Conservation (phyloP, 2,329 filamentous ascomycete species). For the Lasiodiplodia gonubiensis region DNA sequence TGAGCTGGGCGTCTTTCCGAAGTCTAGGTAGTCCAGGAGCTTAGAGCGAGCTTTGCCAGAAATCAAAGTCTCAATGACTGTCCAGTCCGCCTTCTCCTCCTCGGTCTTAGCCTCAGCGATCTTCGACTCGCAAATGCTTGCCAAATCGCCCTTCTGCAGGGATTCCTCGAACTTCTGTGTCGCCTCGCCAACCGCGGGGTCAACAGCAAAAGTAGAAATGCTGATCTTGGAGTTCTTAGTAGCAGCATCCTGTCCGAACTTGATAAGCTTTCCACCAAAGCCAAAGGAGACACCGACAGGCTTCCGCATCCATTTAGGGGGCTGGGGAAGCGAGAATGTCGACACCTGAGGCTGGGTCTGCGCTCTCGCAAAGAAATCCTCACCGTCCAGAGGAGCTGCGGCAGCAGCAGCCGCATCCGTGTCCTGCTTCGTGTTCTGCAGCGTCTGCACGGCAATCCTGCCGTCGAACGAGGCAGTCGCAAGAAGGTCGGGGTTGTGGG, state of each 20-base stretch:
- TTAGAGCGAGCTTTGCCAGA: constrained; percentile 83
- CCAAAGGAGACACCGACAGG: constrained; percentile 89
- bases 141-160: constrained; percentile 77
- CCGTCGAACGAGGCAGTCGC: constrained; percentile 97
- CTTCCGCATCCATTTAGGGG: constrained; percentile 88
- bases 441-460: constrained; percentile 89
- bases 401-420: constrained; percentile 66
- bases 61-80: constrained; percentile 86
- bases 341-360: constrained; percentile 89
- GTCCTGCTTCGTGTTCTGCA: constrained; percentile 89
- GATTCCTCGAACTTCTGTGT: constrained; percentile 88
- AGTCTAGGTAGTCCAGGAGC: constrained; percentile 89
- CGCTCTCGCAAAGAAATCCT: constrained; percentile 95
- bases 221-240: constrained; percentile 73
- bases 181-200: constrained; percentile 80
- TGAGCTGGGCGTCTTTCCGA: constrained; percentile 64
- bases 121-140: constrained; percentile 78
- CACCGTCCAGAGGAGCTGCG: constrained; percentile 74
- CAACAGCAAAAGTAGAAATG: constrained; percentile 87
- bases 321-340: constrained; percentile 83
- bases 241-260: constrained; percentile 70
- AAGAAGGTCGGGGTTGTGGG: constrained; percentile 86
- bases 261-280: constrained; percentile 90
- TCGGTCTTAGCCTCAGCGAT: constrained; percentile 77
- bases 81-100: constrained; percentile 95